Evolutionary conservation across 225 moss, liverwort and hornwort genomes (phyloP).

Genomic region (Sphagnum contortum): DNA sequence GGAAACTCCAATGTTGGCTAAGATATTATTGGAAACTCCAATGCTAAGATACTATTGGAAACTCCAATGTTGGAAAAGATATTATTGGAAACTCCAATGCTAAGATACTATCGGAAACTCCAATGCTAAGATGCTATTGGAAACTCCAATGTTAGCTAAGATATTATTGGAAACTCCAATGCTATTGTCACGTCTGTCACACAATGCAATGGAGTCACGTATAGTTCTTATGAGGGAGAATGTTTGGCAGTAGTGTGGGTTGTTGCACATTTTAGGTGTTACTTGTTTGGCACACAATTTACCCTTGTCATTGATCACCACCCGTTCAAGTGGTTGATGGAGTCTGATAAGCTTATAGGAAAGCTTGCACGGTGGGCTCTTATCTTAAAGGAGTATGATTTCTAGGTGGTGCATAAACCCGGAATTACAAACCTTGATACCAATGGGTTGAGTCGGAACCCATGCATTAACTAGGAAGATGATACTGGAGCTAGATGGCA

Average conservation of each 20-base stretch:
- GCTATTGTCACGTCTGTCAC: no score
- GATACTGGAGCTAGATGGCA: background rate
- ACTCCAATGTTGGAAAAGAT: no score
- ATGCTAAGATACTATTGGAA: no score
- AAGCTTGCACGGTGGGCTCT: background rate
- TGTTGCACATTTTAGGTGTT: background rate
- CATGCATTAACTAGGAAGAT: background rate
- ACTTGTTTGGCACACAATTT: background rate
- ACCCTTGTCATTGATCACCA: background rate
- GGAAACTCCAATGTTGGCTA: no score
- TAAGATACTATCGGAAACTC: no score
- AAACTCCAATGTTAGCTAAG: no score
- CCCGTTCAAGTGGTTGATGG: background rate
- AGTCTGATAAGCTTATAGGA: background rate
- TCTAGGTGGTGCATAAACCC: background rate
- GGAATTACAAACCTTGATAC: background rate
- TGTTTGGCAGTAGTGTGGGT: background rate
- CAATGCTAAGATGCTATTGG: no score
- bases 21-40: no score
- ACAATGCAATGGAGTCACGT: background rate
- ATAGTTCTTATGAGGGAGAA: background rate
- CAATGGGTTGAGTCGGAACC: background rate
- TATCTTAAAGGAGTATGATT: background rate
- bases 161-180: no score
- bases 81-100: no score